These are phyloP conservation scores for Trapa bicornis DNA, from an alignment of 345 rosid species.

Conservation along the genomic window DNA sequence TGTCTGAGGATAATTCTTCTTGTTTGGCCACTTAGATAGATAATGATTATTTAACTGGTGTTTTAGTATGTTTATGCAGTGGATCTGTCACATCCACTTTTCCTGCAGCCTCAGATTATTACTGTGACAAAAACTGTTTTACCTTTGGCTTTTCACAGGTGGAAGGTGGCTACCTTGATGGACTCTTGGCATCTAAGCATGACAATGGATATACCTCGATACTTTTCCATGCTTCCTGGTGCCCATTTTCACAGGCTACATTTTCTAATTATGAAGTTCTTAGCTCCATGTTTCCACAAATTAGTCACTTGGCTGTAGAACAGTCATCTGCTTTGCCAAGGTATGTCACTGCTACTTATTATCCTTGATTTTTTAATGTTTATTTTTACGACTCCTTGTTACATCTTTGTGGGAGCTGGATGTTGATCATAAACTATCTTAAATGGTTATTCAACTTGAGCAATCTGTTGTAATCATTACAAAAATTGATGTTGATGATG, in stretches of 20 bases:
- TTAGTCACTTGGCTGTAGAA: constrained; percentile 59
- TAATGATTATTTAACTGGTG: not conserved
- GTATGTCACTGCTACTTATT: constrained; percentile 24
- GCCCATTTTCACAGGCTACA: constrained; percentile 50
- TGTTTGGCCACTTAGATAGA: not conserved
- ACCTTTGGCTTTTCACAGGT: constrained; percentile 23
- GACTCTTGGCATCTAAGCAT: constrained; percentile 34
- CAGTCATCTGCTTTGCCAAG: constrained; percentile 63
- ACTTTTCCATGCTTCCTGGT: constrained; percentile 83
- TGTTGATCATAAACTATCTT: not conserved
- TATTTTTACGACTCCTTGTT: not conserved
- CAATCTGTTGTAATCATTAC: not conserved
- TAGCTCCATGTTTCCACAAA: constrained; percentile 72
- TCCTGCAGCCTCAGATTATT: not conserved
- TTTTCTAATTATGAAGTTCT: constrained; percentile 43
- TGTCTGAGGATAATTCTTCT: not conserved
- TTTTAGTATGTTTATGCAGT: not conserved
- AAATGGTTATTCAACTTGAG: not conserved
- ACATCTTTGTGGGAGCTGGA: not conserved
- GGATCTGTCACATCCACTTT: not conserved
- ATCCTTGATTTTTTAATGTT: not conserved
- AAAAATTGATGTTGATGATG: not conserved
- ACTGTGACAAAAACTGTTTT: not conserved
- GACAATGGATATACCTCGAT: constrained; percentile 32
- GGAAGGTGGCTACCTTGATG: constrained; percentile 54